Percentiles rank a stretch among this genome's conserved stretches.
phyloP scores from a whole-genome alignment of 2,329 filamentous ascomycete species.

The Aspergillus puulaauensis region DNA sequence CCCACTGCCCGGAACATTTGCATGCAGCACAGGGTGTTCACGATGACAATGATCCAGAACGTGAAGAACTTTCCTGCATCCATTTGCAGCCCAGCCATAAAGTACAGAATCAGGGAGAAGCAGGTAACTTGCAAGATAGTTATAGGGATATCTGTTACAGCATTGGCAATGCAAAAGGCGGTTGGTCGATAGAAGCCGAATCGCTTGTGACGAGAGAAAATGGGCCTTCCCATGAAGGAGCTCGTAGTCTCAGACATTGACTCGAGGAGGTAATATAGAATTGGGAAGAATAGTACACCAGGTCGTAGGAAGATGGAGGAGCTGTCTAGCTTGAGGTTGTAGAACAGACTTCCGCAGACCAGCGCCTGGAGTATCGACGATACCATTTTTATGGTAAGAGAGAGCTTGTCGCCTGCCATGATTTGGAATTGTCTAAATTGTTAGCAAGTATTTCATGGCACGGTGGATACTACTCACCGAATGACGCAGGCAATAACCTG shows the following conservation, averaged over 20 bases:
- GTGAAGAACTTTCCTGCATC: constrained; percentile 62
- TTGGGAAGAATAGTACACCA: constrained; percentile 59
- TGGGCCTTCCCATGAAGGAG: constrained; percentile 62
- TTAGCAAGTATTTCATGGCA: neutral
- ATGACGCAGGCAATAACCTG: constrained; percentile 50
- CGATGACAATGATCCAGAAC: constrained; percentile 53
- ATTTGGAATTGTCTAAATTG: constrained; percentile 46
- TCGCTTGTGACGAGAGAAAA: constrained; percentile 66
- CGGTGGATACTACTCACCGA: constrained; percentile 14
- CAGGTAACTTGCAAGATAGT: constrained; percentile 56
- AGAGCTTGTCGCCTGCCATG: constrained; percentile 53
- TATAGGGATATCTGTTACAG: constrained; percentile 56
- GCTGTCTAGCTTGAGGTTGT: constrained; percentile 50
- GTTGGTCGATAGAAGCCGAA: constrained; percentile 66
- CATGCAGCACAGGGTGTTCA: constrained; percentile 51
- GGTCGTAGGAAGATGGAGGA: constrained; percentile 58
- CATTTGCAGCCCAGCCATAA: constrained; percentile 54
- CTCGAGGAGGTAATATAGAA: constrained; percentile 61
- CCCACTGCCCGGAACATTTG: constrained; percentile 52
- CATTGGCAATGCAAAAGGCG: constrained; percentile 58
- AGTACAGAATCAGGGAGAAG: constrained; percentile 62
- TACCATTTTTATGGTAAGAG: constrained; percentile 47
- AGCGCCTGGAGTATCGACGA: constrained; percentile 41
- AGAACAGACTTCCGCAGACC: constrained; percentile 52
- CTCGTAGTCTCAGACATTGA: constrained; percentile 59